Conservation (phyloP, 495 filamentous ascomycete genomes). For the Bryoglossum gracile region DNA sequence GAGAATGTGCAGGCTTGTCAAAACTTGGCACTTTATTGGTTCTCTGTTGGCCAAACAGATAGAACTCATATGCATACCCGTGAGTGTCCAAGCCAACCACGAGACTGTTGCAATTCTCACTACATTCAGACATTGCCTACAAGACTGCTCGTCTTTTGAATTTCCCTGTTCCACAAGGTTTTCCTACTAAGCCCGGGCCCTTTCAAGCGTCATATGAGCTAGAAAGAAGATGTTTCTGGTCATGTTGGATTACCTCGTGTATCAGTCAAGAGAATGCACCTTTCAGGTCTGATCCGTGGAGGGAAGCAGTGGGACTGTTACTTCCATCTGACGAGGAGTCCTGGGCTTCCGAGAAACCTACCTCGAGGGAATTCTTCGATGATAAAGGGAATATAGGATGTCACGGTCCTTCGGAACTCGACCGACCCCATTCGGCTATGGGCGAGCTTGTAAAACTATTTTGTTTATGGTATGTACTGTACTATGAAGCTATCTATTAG, state of each 20-base stretch:
- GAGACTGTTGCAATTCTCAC: neutral
- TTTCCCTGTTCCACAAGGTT: neutral
- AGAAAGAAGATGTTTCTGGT: slow-evolving; percentile 9
- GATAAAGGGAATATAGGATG: slow-evolving; percentile 8
- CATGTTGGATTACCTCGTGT: slow-evolving; percentile 13
- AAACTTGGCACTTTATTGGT: slow-evolving; percentile 15
- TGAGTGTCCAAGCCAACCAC: slow-evolving; percentile 1
- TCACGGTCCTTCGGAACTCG: neutral
- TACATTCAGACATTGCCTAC: slow-evolving; percentile 11
- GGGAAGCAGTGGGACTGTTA: slow-evolving; percentile 7
- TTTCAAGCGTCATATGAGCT: slow-evolving; percentile 3
- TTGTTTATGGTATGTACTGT: slow-evolving; percentile 12
- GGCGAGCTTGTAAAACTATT: slow-evolving; percentile 11
- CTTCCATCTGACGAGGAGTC: slow-evolving; percentile 15
- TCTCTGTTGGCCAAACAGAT: slow-evolving; percentile 8
- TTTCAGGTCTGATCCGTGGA: slow-evolving; percentile 14
- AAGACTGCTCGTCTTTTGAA: slow-evolving; percentile 8
- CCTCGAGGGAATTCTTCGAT: slow-evolving; percentile 10
- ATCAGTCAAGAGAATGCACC: slow-evolving; percentile 14
- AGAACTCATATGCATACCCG: slow-evolving; percentile 12
- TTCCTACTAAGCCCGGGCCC: neutral
- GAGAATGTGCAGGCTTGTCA: slow-evolving; percentile 17
- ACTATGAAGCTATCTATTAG: neutral
- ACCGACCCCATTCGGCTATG: neutral
- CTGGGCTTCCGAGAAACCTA: slow-evolving; percentile 1